These are phyloP conservation scores for Daldinia sp. DNA, from an alignment of 2,329 filamentous ascomycete genomes.

Conservation along the genomic window DNA sequence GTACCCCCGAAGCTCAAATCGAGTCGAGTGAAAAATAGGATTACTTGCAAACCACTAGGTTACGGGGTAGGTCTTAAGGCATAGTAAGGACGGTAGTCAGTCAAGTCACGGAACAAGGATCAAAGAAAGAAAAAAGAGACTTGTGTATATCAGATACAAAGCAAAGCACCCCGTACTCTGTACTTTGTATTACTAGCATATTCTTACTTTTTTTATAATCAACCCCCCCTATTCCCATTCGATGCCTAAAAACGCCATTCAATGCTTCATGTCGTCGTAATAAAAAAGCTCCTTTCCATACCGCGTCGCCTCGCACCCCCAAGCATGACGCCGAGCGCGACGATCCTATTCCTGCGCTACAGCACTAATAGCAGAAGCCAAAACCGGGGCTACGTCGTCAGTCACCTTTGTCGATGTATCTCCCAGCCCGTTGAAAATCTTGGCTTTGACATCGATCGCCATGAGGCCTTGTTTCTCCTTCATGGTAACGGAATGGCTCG, in stretches of 20 bases:
- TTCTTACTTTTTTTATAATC: constrained; percentile 15
- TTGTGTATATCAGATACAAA: not conserved
- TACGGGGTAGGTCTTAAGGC: too few species aligned
- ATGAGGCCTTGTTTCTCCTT: constrained; percentile 48
- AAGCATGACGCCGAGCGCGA: too few species aligned
- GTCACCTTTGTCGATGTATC: too few species aligned
- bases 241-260: constrained; percentile 41
- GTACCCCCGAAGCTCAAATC: not conserved
- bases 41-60: not conserved
- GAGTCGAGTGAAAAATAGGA: not conserved
- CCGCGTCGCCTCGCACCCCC: too few species aligned
- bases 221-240: constrained; percentile 11
- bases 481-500: constrained; percentile 46
- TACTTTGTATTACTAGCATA: constrained; percentile 38
- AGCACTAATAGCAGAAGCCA: not conserved
- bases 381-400: not conserved
- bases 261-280: constrained; percentile 47
- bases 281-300: too few species aligned
- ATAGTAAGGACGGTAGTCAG: not conserved
- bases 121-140: not conserved
- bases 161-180: constrained; percentile 27
- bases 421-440: constrained; percentile 45
- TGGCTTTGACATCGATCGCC: constrained; percentile 45
- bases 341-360: not conserved
- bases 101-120: not conserved